Conservation (phyloP, 2,329 filamentous ascomycete species). For the Botrytis porri region DNA sequence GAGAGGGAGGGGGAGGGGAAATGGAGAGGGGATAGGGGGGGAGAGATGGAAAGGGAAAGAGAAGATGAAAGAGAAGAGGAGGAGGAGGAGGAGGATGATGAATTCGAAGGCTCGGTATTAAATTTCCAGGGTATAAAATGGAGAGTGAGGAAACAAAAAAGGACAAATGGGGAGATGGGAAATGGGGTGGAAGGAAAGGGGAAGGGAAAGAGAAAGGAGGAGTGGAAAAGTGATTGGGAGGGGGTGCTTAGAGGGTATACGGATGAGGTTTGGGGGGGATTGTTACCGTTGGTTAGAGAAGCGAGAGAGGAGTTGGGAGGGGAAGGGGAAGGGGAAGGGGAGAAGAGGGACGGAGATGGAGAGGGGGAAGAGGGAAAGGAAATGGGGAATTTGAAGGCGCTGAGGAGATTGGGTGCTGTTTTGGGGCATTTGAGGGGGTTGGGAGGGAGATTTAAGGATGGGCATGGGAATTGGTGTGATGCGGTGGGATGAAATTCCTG, state of each 20-base stretch:
- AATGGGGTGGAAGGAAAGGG: no score
- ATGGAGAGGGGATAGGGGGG: background rate
- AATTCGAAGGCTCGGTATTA: background rate
- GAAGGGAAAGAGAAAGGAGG: conserved; percentile 24
- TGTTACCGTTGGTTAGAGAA: conserved; percentile 53
- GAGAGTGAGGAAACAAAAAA: background rate
- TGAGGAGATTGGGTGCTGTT: conserved; percentile 29
- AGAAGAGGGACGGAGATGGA: background rate
- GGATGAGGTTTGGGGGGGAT: conserved; percentile 67
- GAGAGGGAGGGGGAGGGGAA: background rate
- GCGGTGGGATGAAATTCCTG: background rate
- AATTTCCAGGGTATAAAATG: background rate
- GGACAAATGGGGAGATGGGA: background rate
- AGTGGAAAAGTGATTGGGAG: conserved; percentile 44
- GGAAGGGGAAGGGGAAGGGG: background rate
- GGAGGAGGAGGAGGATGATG: background rate
- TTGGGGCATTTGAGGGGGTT: conserved; percentile 27
- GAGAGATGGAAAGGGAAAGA: no score
- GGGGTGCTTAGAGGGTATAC: conserved; percentile 55
- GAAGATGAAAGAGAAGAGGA: background rate
- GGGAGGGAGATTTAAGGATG: background rate
- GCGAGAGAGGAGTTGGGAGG: conserved; percentile 55
- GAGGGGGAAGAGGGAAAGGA: conserved; percentile 16
- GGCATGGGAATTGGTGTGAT: background rate
- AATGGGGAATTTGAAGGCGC: conserved; percentile 22